phyloP scores from a whole-genome alignment of 2,329 filamentous ascomycete genomes.

The Calonectria naviculata region DNA sequence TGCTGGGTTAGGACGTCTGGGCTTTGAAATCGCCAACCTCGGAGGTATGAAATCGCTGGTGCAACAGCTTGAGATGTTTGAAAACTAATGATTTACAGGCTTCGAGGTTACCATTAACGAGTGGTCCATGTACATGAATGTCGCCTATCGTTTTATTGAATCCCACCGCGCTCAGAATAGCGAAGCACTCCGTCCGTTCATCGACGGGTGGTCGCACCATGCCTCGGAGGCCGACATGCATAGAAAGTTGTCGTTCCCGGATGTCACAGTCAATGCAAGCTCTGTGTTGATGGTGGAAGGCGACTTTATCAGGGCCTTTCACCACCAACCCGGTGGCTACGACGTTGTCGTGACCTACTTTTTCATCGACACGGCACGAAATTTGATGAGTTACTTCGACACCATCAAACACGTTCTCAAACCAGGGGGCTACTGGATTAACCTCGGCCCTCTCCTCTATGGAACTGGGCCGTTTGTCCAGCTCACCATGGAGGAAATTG shows the following conservation, averaged over 20 bases:
- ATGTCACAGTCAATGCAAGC: conserved; percentile 46
- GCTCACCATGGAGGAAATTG: conserved; percentile 64
- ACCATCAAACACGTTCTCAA: conserved; percentile 60
- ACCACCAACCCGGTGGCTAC: conserved; percentile 44
- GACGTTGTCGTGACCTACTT: conserved; percentile 67
- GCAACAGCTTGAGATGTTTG: not conserved
- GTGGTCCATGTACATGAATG: conserved; percentile 68
- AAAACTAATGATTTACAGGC: conserved; percentile 36
- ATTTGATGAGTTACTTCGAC: conserved; percentile 65
- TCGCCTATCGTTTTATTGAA: conserved; percentile 62
- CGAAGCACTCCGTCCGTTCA: conserved; percentile 59
- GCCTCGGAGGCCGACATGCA: conserved; percentile 58
- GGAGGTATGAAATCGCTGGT: conserved; percentile 41
- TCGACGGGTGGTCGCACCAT: conserved; percentile 69
- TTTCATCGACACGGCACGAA: conserved; percentile 71
- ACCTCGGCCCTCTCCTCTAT: conserved; percentile 66
- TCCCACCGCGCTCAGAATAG: conserved; percentile 37
- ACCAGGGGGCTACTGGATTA: conserved; percentile 64
- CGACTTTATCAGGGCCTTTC: conserved; percentile 62
- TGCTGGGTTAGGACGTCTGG: conserved; percentile 63
- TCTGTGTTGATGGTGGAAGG: conserved; percentile 63
- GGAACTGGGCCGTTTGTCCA: conserved; percentile 66
- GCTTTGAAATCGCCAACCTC: conserved; percentile 60
- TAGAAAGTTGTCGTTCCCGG: conserved; percentile 58
- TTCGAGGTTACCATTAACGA: conserved; percentile 67